phyloP scores from a whole-genome alignment of 1,139 yeast species.

The Suhomyces bolitotheri region DNA sequence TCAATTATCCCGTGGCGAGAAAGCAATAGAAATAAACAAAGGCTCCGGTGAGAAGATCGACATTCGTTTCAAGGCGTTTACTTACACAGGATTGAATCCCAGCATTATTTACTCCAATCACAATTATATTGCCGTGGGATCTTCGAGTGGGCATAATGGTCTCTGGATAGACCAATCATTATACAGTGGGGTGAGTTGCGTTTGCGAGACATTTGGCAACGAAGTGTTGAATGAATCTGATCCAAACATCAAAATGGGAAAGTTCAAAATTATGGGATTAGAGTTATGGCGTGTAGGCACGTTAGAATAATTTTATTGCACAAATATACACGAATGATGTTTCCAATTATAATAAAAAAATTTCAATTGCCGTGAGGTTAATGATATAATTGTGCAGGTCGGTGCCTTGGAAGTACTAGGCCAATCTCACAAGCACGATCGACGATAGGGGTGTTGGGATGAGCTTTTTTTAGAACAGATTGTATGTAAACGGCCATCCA shows the following conservation, averaged over 20 bases:
- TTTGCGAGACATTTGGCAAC: slow-evolving; percentile 87
- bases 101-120: slow-evolving; percentile 81
- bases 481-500: no score
- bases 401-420: no score
- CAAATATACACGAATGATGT: neutral
- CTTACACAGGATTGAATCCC: slow-evolving; percentile 87
- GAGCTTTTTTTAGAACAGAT: no score
- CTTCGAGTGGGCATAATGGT: slow-evolving; percentile 89
- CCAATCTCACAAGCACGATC: no score
- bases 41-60: slow-evolving; percentile 2
- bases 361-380: no score
- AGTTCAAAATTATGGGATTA: slow-evolving; percentile 71
- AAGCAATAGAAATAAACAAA: neutral
- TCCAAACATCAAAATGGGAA: slow-evolving; percentile 32
- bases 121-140: slow-evolving; percentile 80
- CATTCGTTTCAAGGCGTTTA: slow-evolving; percentile 70
- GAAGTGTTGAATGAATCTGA: slow-evolving; percentile 66
- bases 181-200: slow-evolving; percentile 72
- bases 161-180: slow-evolving; percentile 81
- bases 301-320: slow-evolving; percentile 20
- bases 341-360: no score
- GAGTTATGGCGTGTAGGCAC: slow-evolving; percentile 83
- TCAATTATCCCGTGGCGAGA: slow-evolving; percentile 9
- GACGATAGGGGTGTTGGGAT: no score
- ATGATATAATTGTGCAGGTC: no score